phyloP scores from a whole-genome alignment of 495 filamentous ascomycete genomes.

The Trichoderma orchidacearum region DNA sequence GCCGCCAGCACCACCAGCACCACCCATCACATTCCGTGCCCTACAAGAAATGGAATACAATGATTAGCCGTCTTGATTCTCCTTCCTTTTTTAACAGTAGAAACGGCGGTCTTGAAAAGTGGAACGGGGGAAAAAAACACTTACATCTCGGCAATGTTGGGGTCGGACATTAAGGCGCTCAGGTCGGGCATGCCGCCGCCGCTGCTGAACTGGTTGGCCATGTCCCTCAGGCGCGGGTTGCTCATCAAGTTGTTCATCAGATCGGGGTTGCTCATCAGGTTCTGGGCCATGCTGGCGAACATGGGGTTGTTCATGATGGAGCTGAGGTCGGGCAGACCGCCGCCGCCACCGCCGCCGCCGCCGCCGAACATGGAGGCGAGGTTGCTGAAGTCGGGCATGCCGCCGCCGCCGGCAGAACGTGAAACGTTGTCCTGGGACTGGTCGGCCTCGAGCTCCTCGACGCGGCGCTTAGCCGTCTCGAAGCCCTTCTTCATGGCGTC shows the following conservation, averaged over 20 bases:
- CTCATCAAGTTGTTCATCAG: slow-evolving; percentile 82
- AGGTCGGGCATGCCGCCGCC: slow-evolving; percentile 84
- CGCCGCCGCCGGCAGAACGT: slow-evolving; percentile 33
- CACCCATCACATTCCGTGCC: slow-evolving; percentile 70
- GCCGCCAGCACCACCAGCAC: slow-evolving; percentile 31
- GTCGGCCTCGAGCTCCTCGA: slow-evolving; percentile 54
- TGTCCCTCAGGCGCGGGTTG: slow-evolving; percentile 75
- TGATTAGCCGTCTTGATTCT: too few relatives aligned
- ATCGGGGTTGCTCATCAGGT: slow-evolving; percentile 89
- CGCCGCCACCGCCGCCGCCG: slow-evolving; percentile 39
- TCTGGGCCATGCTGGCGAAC: slow-evolving; percentile 93
- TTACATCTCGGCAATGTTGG: slow-evolving; percentile 86
- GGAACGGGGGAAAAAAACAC: slow-evolving; percentile 22
- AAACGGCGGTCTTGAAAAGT: too few relatives aligned
- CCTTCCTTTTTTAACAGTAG: too few relatives aligned
- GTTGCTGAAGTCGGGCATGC: slow-evolving; percentile 28
- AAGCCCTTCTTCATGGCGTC: slow-evolving; percentile 89
- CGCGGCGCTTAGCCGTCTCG: slow-evolving; percentile 74
- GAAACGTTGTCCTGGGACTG: slow-evolving; percentile 21
- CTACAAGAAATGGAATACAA: slow-evolving; percentile 33
- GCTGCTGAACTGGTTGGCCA: slow-evolving; percentile 57
- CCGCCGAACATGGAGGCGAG: slow-evolving; percentile 60
- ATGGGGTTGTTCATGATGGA: slow-evolving; percentile 94
- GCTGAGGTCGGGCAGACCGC: slow-evolving; percentile 72
- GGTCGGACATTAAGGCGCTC: slow-evolving; percentile 72